These are phyloP conservation scores for Vicia villosa DNA, from an alignment of 306 rosid species.

Conservation along the genomic window DNA sequence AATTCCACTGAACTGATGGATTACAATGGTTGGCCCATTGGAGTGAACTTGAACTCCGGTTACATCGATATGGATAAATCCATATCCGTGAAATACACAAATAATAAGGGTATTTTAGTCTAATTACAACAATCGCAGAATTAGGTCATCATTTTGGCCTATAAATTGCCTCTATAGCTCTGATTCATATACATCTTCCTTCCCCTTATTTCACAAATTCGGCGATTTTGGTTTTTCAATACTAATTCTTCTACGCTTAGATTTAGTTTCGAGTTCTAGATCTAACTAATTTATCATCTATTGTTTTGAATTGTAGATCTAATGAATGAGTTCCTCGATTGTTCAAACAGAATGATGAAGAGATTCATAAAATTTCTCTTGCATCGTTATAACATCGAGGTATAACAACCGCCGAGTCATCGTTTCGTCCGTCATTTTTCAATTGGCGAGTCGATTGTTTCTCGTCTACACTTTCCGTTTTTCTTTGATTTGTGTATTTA, in stretches of 20 bases:
- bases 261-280: not conserved
- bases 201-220: not conserved
- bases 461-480: slow-evolving; percentile 53
- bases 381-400: slow-evolving; percentile 50
- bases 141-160: slow-evolving; percentile 20
- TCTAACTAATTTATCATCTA: too few relatives aligned
- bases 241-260: fast-evolving
- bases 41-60: too few relatives aligned
- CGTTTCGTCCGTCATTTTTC: slow-evolving; percentile 74
- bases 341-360: slow-evolving; percentile 10
- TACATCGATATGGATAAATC: not conserved
- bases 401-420: slow-evolving; percentile 70
- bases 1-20: too few relatives aligned
- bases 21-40: too few relatives aligned
- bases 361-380: slow-evolving; percentile 42
- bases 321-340: slow-evolving; percentile 40
- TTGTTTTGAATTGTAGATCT: too few relatives aligned
- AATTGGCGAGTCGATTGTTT: slow-evolving; percentile 78
- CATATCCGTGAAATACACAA: slow-evolving; percentile 20
- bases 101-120: slow-evolving; percentile 22
- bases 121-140: not conserved
- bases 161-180: slow-evolving; percentile 20
- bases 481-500: fast-evolving
- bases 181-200: not conserved
- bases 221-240: slow-evolving; percentile 13